phyloP scores from a whole-genome alignment of 257 asterid species.

The Solanum sparsipilum region DNA sequence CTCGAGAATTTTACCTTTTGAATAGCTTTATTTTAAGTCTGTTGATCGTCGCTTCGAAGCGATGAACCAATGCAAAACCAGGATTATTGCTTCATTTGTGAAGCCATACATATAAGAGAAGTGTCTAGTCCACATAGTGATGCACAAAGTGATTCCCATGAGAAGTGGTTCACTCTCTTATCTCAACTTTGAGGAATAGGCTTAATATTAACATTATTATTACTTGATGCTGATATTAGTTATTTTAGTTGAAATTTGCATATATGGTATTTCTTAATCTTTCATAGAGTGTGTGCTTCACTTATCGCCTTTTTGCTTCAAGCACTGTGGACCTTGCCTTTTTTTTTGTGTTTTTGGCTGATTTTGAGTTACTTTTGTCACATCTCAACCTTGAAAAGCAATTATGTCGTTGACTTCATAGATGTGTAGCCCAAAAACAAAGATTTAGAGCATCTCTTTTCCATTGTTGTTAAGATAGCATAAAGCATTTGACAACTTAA shows the following conservation, averaged over 20 bases:
- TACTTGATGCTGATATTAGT: neutral
- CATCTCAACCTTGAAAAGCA: neutral
- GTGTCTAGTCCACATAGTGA: neutral
- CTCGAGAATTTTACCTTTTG: neutral
- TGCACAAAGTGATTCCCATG: neutral
- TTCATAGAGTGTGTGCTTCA: neutral
- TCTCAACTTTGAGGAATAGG: neutral
- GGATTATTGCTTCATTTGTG: neutral
- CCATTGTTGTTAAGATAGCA: neutral
- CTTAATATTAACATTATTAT: neutral
- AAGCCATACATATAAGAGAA: neutral
- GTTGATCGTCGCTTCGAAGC: neutral
- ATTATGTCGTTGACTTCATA: neutral
- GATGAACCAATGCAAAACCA: neutral
- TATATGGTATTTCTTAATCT: neutral
- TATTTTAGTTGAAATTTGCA: neutral
- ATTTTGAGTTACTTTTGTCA: neutral
- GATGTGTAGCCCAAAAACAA: neutral
- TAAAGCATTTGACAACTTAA: neutral
- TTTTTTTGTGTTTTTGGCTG: neutral
- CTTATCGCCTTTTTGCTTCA: neutral
- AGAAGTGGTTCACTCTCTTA: neutral
- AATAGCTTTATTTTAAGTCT: neutral
- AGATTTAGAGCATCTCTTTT: neutral
- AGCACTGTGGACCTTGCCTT: neutral